A percentile compares a stretch with the other conserved stretches of the same genome.
Evolutionary conservation across 139 green algal genomes (phyloP).

Genomic region (Mychonastes homosphaera): DNA sequence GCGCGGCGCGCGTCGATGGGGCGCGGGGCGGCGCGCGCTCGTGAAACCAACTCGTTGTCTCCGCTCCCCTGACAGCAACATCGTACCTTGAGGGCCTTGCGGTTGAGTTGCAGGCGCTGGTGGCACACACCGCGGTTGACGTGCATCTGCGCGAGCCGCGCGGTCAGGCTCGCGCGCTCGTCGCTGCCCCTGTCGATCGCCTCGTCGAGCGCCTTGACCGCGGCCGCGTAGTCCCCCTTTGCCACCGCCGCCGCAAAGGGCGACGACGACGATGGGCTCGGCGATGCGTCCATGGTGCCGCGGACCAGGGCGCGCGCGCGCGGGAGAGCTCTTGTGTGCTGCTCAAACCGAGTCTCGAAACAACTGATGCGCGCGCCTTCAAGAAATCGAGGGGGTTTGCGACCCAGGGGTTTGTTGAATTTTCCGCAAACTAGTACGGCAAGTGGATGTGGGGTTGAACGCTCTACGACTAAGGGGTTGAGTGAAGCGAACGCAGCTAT

Average conservation of each 20-base stretch:
- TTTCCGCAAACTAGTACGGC: no score
- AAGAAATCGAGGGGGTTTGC: no score
- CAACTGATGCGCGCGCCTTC: no score
- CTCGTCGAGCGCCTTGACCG: conserved; percentile 18
- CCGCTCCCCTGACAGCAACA: neutral
- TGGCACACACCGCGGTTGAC: conserved; percentile 55
- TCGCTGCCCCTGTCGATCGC: conserved; percentile 10
- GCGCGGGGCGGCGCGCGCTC: no score
- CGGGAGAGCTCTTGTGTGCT: neutral
- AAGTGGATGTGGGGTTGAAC: no score
- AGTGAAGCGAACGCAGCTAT: no score
- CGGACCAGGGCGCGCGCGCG: neutral
- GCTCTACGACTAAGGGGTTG: no score
- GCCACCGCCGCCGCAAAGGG: neutral
- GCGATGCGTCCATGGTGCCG: neutral
- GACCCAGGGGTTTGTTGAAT: no score
- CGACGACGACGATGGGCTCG: neutral
- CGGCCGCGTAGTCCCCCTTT: conserved; percentile 4
- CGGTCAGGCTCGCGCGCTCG: conserved; percentile 2
- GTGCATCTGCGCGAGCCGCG: conserved; percentile 21
- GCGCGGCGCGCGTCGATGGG: no score
- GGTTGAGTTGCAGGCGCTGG: conserved; percentile 46
- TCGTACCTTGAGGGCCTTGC: conserved; percentile 68
- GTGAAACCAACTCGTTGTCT: no score
- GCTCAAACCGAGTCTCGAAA: neutral